A percentile compares a stretch with the other conserved stretches of the same genome.
phyloP scores from a whole-genome alignment of 495 filamentous ascomycete genomes.

The Ascodesmis nigricans region DNA sequence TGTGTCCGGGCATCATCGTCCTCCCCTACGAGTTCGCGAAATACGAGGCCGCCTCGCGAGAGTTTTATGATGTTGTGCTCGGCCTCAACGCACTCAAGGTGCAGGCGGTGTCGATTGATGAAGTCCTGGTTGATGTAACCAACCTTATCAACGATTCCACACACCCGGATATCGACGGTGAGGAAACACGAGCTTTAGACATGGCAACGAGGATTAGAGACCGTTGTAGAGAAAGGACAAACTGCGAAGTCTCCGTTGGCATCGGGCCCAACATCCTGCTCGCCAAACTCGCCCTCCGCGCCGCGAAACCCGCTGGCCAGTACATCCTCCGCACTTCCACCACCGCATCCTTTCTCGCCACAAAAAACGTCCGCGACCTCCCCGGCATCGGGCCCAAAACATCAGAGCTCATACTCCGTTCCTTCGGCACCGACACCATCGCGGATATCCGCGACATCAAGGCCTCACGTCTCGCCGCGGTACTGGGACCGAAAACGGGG shows the following conservation, averaged over 20 bases:
- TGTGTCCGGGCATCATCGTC: conserved; percentile 67
- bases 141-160: conserved; percentile 26
- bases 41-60: conserved; percentile 76
- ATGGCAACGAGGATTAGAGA: conserved; percentile 46
- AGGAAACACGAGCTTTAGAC: conserved; percentile 59
- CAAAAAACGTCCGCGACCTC: conserved; percentile 52
- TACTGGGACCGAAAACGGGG: conserved; percentile 76
- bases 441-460: conserved; percentile 56
- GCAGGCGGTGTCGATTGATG: conserved; percentile 92
- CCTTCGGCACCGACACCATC: conserved; percentile 52
- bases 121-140: conserved; percentile 31
- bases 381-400: conserved; percentile 80
- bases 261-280: conserved; percentile 80
- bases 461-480: conserved; percentile 47
- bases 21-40: conserved; percentile 82
- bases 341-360: conserved; percentile 50
- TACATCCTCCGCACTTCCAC: conserved; percentile 65
- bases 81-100: conserved; percentile 36
- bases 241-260: conserved; percentile 78
- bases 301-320: conserved; percentile 87
- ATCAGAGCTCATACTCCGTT: conserved; percentile 60
- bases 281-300: conserved; percentile 73
- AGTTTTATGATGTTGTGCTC: conserved; percentile 73
- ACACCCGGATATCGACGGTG: conserved; percentile 46
- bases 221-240: conserved; percentile 47